Percentiles rank a stretch among this genome's conserved stretches.
Evolutionary conservation across 495 filamentous ascomycete genomes (phyloP).

Genomic region (Xylaria telfairii): DNA sequence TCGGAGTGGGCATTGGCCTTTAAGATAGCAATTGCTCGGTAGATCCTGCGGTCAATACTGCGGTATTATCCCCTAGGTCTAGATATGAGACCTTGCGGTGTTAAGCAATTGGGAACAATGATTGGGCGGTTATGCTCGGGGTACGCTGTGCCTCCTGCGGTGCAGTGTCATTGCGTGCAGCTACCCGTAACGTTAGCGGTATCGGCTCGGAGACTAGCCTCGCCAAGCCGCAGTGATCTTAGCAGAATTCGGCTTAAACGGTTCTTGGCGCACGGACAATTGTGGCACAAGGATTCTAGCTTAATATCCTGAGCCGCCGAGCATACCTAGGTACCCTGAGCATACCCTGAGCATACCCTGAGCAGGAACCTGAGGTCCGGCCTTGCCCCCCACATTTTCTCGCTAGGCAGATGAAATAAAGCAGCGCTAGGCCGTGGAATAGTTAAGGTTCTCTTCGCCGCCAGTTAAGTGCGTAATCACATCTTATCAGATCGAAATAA

Average conservation of each 20-base stretch:
- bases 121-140: background rate
- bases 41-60: conserved; percentile 2
- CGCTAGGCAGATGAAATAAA: background rate
- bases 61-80: background rate
- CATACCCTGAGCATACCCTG: too few relatives aligned
- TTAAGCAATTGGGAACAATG: background rate
- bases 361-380: conserved; percentile 10
- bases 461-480: background rate
- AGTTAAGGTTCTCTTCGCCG: background rate
- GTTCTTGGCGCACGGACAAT: conserved; percentile 6
- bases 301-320: conserved; percentile 11
- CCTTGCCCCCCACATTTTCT: background rate
- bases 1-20: conserved; percentile 8
- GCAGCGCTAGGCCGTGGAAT: background rate
- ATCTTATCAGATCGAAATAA: conserved; percentile 11
- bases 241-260: conserved; percentile 7
- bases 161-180: conserved; percentile 19
- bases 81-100: background rate
- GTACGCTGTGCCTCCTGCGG: background rate
- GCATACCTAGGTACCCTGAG: too few relatives aligned
- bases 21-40: background rate
- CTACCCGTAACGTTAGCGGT: conserved; percentile 15
- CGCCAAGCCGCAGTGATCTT: conserved; percentile 11
- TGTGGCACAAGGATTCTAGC: background rate
- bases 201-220: conserved; percentile 3